A percentile compares a stretch with the other conserved stretches of the same genome.
These are phyloP conservation scores for Crotalaria pallida DNA, from an alignment of 306 rosid genomes.

Conservation along the genomic window DNA sequence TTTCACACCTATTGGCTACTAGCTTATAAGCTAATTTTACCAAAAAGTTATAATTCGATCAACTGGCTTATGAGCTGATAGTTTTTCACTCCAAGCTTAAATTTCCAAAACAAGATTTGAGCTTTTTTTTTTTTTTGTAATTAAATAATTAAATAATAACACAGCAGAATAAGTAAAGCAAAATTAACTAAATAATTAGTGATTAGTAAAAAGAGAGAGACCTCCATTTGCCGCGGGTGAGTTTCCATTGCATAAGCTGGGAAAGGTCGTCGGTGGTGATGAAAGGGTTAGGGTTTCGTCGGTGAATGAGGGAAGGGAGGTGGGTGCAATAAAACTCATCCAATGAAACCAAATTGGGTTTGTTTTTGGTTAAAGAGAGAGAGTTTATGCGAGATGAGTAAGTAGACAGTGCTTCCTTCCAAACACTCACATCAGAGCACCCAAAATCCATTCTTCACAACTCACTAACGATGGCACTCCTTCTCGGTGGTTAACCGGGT, in stretches of 20 bases:
- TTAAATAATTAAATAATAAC: neutral
- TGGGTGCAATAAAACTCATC: slow-evolving; percentile 58
- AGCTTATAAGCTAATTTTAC: no score
- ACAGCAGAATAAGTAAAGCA: neutral
- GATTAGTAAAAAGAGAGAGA: neutral
- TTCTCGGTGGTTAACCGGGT: no score
- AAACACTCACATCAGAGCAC: slow-evolving; percentile 32
- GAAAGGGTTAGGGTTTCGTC: slow-evolving; percentile 81
- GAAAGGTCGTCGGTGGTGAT: slow-evolving; percentile 68
- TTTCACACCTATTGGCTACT: no score
- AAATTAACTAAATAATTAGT: neutral
- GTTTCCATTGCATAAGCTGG: slow-evolving; percentile 87
- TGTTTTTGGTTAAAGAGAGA: slow-evolving; percentile 31
- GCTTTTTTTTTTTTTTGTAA: no score
- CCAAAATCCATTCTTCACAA: slow-evolving; percentile 44
- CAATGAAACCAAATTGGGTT: slow-evolving; percentile 55
- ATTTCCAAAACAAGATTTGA: no score
- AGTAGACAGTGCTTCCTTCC: slow-evolving; percentile 58
- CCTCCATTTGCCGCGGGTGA: slow-evolving; percentile 94
- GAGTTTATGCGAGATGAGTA: slow-evolving; percentile 47
- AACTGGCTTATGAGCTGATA: no score
- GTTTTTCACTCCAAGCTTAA: no score
- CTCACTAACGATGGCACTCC: no score
- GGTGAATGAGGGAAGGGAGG: slow-evolving; percentile 58
- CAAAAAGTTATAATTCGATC: no score